Base-by-base conservation (phyloP, 2,329 filamentous ascomycete species). In the Venturia asperata region DNA sequence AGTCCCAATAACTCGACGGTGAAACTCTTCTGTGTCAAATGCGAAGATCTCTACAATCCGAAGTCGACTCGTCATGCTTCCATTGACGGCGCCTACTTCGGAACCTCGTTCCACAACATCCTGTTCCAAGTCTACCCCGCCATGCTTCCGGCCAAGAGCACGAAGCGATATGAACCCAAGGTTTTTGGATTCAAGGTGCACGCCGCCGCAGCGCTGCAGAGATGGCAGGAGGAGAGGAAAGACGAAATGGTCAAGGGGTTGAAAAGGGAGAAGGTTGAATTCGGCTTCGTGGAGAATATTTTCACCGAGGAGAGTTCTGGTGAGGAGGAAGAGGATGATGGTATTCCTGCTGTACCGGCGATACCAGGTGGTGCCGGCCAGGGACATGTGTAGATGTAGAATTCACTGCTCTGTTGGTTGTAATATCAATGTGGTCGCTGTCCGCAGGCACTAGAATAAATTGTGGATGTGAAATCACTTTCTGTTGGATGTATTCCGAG, bases 31-130 rank as follows among this genome's bases (percentile, higher is more conserved):
- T 99, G 94, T 78, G 87, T 90, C 61, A 91, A 92, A 71, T 99
- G 94, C 81, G 94, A 99, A 82, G 94, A 99, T 76, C 89, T 96
- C 67, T 99, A 99, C 83, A 97, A 97, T 78, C 94, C 94, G 56
- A 99, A 99, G 77, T 97, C 94, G 3, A 93, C 91, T 24, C 91
- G 94, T 37, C 94, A 99, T 78, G 92, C 92, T 62, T 85, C 89
- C 66, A 97, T 99, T 72, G 94, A 99, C 75, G 94, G 94, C 68
- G 94, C 94, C 69, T 99, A 97, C 82, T 99, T 99, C 71, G 94
- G 94, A 70, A 92, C 93, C 61, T 96, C 91, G 2, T 99, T 99
- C 82, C 93, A 97, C 82, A 97, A 97, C 79, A 97, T 99, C 77
- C 86, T 99, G 68, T 97, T 99, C 81, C 94, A 99, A 77, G 94